Base-by-base conservation (phyloP, 2,329 filamentous ascomycete species). In the Kalmusia sp. region DNA sequence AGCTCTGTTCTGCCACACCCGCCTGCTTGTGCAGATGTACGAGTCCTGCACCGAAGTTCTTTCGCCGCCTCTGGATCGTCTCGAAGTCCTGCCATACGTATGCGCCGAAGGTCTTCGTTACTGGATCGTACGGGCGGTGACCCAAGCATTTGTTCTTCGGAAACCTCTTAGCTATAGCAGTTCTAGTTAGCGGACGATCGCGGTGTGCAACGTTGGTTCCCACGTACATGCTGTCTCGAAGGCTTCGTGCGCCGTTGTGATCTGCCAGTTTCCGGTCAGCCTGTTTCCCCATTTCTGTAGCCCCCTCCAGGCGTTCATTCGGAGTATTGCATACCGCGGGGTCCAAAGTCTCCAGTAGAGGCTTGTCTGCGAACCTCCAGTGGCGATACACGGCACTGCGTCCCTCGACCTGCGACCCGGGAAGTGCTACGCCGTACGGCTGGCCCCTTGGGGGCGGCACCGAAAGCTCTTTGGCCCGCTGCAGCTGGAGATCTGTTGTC, bases 61-160 rank as follows among this genome's bases (percentile, higher is more conserved):
- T 89, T 69, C 91, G 87, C 70, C 93, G 85, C 77, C 85, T 83
- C 55, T 89, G 87, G n/a, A 93, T 84, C 55, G 95, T 86, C 65
- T 81, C 82, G 68, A 96, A 98, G 54, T 88, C 90, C 64, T 93
- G 78, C 92, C 93, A 98, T 54, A 87, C 82, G 71, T 90, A 99
- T 61, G 85, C 85, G 53, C 88, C 87, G 76, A 85, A 96, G 1
- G 84, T 83, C 78, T 92, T 88, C 43, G 87, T 91, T 31, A 76
- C 77, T 3, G 89, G 76, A 74, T 96, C 87, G 83, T 91, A 98
- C 4, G 89, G 84, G 59, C 95, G 87, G 72, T 85, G 85, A 51
- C 95, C 95, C 54, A 98, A 80, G 75, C 90, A 96, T 64, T 82
- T 87, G 65, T 83, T 84, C 67, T 86, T 89, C 40, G 90, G 85